Percentiles rank a stretch among this genome's conserved stretches.
These are phyloP conservation scores for Chaetomium cochliodes DNA, from an alignment of 495 filamentous ascomycete genomes.

Conservation along the genomic window DNA sequence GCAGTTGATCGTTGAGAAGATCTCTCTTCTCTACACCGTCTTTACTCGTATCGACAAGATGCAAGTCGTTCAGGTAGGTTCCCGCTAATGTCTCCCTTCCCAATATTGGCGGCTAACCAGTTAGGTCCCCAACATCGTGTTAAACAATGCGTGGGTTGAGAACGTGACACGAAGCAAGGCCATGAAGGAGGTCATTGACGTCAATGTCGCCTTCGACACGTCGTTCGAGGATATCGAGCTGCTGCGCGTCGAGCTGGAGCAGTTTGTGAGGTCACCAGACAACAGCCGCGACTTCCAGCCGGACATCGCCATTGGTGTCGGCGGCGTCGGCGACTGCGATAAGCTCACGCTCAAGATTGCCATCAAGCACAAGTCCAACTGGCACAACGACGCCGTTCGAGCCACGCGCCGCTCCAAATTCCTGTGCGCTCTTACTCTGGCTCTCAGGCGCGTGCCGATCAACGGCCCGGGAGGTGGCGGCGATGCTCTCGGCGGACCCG, in stretches of 20 bases:
- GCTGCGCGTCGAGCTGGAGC: conserved; percentile 75
- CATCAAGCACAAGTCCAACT: conserved; percentile 93
- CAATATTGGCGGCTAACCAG: neutral
- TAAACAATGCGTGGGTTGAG: conserved; percentile 90
- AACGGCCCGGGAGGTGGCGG: conserved; percentile 73
- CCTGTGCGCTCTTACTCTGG: conserved; percentile 88
- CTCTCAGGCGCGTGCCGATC: conserved; percentile 83
- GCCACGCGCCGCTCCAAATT: conserved; percentile 87
- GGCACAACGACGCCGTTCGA: conserved; percentile 86
- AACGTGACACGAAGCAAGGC: conserved; percentile 86
- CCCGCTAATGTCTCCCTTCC: neutral
- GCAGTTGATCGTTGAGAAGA: conserved; percentile 83
- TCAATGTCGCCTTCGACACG: conserved; percentile 81
- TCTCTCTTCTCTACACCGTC: conserved; percentile 89
- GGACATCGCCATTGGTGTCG: conserved; percentile 73
- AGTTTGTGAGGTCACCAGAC: conserved; percentile 79
- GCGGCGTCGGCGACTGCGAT: conserved; percentile 80
- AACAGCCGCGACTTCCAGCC: conserved; percentile 91
- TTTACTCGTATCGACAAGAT: conserved; percentile 80
- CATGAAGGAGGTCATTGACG: conserved; percentile 82
- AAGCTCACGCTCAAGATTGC: conserved; percentile 79
- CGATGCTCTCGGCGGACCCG: conserved; percentile 63
- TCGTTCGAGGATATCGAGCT: conserved; percentile 81
- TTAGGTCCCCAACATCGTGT: conserved; percentile 75
- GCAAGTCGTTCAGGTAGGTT: conserved; percentile 68